These are phyloP conservation scores for Pseudogymnoascus verrucosus DNA, from an alignment of 2,329 filamentous ascomycete genomes.

Conservation along the genomic window DNA sequence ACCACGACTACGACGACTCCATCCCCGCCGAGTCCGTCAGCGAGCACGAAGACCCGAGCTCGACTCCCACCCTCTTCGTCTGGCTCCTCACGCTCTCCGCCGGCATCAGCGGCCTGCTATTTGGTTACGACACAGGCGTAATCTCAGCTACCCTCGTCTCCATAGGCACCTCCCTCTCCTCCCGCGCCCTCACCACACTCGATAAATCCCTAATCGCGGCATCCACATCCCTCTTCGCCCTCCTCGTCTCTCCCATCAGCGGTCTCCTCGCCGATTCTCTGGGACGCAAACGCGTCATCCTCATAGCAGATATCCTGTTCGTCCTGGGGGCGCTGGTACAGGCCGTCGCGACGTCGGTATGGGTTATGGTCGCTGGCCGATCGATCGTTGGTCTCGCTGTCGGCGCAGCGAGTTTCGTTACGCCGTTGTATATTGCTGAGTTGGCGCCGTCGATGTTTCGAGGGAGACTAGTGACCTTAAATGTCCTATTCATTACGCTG, in stretches of 20 bases:
- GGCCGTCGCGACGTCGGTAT: slow-evolving; percentile 49
- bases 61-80: slow-evolving; percentile 40
- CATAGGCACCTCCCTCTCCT: slow-evolving; percentile 50
- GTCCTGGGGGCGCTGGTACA: slow-evolving; percentile 59
- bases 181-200: slow-evolving; percentile 48
- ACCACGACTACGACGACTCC: slow-evolving; percentile 15
- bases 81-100: slow-evolving; percentile 56
- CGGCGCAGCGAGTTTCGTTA: slow-evolving; percentile 71
- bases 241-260: slow-evolving; percentile 54
- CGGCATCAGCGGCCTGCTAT: slow-evolving; percentile 58
- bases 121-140: slow-evolving; percentile 63
- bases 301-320: slow-evolving; percentile 60
- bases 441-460: slow-evolving; percentile 68
- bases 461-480: slow-evolving; percentile 73
- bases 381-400: slow-evolving; percentile 65
- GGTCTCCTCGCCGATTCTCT: slow-evolving; percentile 55
- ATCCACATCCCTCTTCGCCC: slow-evolving; percentile 59
- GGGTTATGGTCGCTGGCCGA: slow-evolving; percentile 58
- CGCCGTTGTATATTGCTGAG: slow-evolving; percentile 84
- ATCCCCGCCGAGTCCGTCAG: background rate
- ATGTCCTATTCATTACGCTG: slow-evolving; percentile 74
- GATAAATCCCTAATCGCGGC: slow-evolving; percentile 66
- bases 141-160: slow-evolving; percentile 62
- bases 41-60: slow-evolving; percentile 13
- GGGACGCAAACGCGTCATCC: slow-evolving; percentile 55